Base-by-base conservation (phyloP, 345 rosid genomes). In the Psidium friedrichsthalianum region DNA sequence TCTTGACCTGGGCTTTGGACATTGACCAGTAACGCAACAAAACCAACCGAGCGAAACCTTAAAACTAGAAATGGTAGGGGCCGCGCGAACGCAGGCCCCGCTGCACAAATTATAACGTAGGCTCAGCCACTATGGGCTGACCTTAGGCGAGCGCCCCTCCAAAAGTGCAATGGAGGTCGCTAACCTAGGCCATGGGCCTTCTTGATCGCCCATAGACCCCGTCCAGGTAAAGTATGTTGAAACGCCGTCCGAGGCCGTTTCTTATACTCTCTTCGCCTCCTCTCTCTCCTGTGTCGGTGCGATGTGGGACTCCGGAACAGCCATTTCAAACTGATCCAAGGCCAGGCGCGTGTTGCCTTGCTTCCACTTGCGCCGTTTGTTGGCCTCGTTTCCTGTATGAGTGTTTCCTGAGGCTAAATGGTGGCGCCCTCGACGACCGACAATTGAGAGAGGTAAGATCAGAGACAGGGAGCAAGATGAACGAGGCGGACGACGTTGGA, bases 161-260 rank as follows among this genome's bases (percentile, higher is more conserved):
- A 3, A 0, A 5, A 6, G 36, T 59, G 74, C 74, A 27, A 59
- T 3, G 21, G 40, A 61, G 10, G 74, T 61, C 40, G 3, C 74
- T 61, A 27, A 61, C 10, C 40, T 61, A 6, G 74, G 21, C 11
- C 74, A 27, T 61, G 20, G 40, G 40, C 40, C 20, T 12, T 61
- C 21, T 3, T 59, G 74, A 6, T 59, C 15, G 74, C 15, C 74
- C 20, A 59, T 59, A 3, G 40, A 59, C 74, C 40, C 74, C 40
- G 74, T 59, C 74, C 40, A 59, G 10, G 1, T 27, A 59, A 59
- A 59, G 74, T 59, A 59, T 6, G 69, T n/a, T 12, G 18, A 1
- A 0, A 0, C 0, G 1, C 3, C 36, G 14, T 8, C 61, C 27
- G 6, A 11, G 27, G 27, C 29, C 58, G 11, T 56, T 8, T 56